phyloP scores from a whole-genome alignment of 257 asterid genomes.

The Ajuga chamaepitys region DNA sequence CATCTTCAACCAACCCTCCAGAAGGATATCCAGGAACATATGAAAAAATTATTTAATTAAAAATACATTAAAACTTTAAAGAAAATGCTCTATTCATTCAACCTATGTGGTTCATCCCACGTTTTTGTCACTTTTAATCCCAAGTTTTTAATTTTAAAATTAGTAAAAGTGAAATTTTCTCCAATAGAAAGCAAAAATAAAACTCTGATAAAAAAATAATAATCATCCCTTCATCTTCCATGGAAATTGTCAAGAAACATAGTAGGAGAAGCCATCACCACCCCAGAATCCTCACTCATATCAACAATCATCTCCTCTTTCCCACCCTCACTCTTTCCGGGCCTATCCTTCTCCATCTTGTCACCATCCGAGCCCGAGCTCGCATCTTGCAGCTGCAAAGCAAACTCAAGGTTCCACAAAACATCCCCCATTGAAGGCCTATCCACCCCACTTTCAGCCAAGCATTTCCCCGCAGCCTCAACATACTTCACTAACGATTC shows the following conservation, averaged over 20 bases:
- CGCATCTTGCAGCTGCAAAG: constrained; percentile 65
- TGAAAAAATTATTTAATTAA: no score
- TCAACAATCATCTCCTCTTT: constrained; percentile 29
- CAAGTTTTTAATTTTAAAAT: no score
- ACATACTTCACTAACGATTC: constrained; percentile 65
- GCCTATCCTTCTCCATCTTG: constrained; percentile 1
- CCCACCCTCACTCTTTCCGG: constrained; percentile 7
- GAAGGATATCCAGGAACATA: no score
- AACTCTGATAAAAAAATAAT: no score
- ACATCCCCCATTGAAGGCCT: constrained; percentile 95
- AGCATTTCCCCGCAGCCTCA: constrained; percentile 83
- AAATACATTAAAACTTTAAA: no score
- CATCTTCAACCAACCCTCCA: no score
- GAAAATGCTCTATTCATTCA: no score
- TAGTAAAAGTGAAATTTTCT: background rate
- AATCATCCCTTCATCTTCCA: constrained; percentile 42
- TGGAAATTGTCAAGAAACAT: constrained; percentile 56
- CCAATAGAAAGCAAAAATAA: background rate
- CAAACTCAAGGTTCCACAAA: constrained; percentile 70
- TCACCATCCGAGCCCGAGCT: constrained; percentile 14
- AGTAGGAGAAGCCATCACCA: constrained; percentile 52
- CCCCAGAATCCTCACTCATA: constrained; percentile 69
- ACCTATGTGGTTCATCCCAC: no score
- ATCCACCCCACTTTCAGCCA: constrained; percentile 80
- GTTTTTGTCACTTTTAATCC: no score